Conservation (phyloP, 73 alveolate species). For the Uronychia binucleata region DNA sequence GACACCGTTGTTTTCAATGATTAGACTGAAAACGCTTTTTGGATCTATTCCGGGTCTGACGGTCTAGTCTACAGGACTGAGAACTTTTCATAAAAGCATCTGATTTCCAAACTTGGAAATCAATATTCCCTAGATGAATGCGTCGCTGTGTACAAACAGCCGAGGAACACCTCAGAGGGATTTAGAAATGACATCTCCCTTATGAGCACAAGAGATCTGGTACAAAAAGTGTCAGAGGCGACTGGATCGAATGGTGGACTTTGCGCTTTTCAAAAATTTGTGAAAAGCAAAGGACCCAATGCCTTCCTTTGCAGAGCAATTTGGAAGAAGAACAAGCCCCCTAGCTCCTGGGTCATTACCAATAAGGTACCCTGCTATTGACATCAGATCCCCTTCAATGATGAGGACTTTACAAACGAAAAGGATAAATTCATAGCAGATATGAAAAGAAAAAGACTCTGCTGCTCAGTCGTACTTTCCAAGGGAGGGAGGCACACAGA, state of each 20-base stretch:
- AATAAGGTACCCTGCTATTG: too few species aligned
- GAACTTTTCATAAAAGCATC: constrained; percentile 72
- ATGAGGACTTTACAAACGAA: constrained; percentile 74
- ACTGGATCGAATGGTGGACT: constrained; percentile 49
- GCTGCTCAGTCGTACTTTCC: constrained; percentile 83
- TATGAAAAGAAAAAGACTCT: constrained; percentile 68
- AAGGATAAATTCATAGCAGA: constrained; percentile 80
- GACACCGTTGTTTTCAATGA: constrained; percentile 97
- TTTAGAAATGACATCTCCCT: constrained; percentile 61
- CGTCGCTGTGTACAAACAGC: constrained; percentile 44
- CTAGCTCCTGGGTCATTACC: constrained; percentile 82
- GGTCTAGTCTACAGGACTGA: constrained; percentile 95
- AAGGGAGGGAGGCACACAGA: constrained; percentile 91
- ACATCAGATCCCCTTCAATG: constrained; percentile 34
- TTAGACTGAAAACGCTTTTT: constrained; percentile 77
- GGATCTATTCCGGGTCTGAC: constrained; percentile 94
- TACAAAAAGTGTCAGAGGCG: constrained; percentile 38
- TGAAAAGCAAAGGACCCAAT: constrained; percentile 94
- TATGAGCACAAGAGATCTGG: constrained; percentile 65
- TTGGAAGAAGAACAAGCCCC: constrained; percentile 86
- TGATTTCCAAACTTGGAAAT: constrained; percentile 69
- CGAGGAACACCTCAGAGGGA: constrained; percentile 47
- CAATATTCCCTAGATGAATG: constrained; percentile 71
- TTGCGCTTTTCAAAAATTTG: constrained; percentile 87
- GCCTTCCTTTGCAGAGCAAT: constrained; percentile 93